Conservation (phyloP, 768 basidiomycete species). For the Phylloporus arenicola region DNA sequence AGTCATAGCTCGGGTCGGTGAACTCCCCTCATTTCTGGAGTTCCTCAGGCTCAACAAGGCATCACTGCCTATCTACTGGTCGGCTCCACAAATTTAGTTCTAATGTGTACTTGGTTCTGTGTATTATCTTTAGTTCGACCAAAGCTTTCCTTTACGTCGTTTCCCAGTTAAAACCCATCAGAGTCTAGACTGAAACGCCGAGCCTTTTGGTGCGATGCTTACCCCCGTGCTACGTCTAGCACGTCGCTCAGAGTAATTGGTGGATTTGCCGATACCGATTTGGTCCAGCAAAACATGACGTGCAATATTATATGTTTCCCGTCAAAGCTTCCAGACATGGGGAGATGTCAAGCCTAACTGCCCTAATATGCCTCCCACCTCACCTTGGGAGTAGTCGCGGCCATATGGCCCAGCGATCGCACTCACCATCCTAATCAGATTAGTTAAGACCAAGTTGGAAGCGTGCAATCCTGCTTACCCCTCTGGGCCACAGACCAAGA, state of each 20-base stretch:
- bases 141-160: background rate
- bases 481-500: constrained; percentile 83
- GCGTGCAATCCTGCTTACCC: constrained; percentile 45
- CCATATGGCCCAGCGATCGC: constrained; percentile 75
- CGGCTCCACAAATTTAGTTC: background rate
- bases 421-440: constrained; percentile 56
- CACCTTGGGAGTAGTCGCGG: constrained; percentile 69
- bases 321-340: constrained; percentile 66
- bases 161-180: background rate
- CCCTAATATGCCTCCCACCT: constrained; percentile 59
- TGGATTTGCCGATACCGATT: background rate
- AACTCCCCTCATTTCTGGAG: background rate
- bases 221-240: background rate
- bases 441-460: background rate
- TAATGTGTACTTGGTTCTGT: background rate
- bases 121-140: background rate
- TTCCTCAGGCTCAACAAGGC: background rate
- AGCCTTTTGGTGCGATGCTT: no score
- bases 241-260: background rate
- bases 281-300: background rate
- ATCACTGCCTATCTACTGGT: background rate
- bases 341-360: constrained; percentile 56
- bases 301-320: background rate
- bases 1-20: background rate
- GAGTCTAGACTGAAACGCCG: no score